Conservation (phyloP, 176 grass and related monocot species). For the Juncus inflexus region DNA sequence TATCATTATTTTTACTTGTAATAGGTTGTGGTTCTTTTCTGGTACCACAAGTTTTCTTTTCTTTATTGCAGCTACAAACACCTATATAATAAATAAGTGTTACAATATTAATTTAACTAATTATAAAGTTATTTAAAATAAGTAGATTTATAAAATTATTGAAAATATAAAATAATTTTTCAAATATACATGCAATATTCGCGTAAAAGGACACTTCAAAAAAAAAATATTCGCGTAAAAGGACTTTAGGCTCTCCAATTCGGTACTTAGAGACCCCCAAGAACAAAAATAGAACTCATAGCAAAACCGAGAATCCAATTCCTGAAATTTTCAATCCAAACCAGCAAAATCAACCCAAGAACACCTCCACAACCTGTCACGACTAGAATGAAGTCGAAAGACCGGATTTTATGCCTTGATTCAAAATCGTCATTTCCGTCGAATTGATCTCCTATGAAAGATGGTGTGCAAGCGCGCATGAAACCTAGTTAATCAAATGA, state of each 20-base stretch:
- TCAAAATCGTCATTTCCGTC: conserved; percentile 39
- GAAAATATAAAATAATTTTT: background rate
- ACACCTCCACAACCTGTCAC: conserved; percentile 43
- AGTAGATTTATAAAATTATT: background rate
- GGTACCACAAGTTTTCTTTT: conserved; percentile 44
- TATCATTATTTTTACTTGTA: conserved; percentile 9
- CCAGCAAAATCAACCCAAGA: conserved; percentile 41
- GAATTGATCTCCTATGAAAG: conserved; percentile 57
- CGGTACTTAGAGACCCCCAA: conserved; percentile 46
- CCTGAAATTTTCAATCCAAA: conserved; percentile 50
- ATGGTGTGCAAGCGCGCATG: conserved; percentile 42
- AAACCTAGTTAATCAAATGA: background rate
- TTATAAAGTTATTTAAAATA: background rate
- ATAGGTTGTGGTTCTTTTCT: conserved; percentile 29
- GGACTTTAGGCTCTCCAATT: conserved; percentile 52
- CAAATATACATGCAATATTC: conserved; percentile 43
- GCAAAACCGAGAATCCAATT: conserved; percentile 49
- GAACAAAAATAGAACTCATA: conserved; percentile 27
- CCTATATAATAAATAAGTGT: conserved; percentile 23
- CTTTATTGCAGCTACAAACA: conserved; percentile 50
- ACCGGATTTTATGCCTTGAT: conserved; percentile 33
- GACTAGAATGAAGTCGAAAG: conserved; percentile 56
- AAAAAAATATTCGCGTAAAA: conserved; percentile 41
- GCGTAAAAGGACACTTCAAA: conserved; percentile 51
- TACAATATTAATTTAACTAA: background rate